phyloP scores from a whole-genome alignment of 371 early-diverging fungal species.

The Zychaea mexicana region DNA sequence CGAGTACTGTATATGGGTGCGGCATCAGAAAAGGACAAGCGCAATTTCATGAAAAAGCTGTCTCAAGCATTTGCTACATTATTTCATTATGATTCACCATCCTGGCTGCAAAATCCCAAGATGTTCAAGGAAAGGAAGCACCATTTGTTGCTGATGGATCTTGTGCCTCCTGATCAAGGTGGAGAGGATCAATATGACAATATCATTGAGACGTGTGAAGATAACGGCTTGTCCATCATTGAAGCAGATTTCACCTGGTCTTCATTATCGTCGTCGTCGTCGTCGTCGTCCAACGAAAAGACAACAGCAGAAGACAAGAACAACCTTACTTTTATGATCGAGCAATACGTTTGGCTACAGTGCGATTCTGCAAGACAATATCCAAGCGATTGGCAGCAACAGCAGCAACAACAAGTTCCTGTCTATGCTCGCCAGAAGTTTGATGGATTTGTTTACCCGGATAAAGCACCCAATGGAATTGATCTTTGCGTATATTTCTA shows the following conservation, averaged over 20 bases:
- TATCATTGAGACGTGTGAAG: constrained; percentile 35
- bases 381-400: constrained; percentile 4
- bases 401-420: not conserved
- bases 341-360: constrained; percentile 33
- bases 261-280: too few relatives aligned
- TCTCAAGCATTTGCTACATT: constrained; percentile 27
- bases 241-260: constrained; percentile 52
- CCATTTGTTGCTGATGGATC: constrained; percentile 27
- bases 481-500: constrained; percentile 51
- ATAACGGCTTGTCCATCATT: constrained; percentile 46
- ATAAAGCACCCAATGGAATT: constrained; percentile 44
- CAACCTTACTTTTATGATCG: constrained; percentile 16
- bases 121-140: constrained; percentile 40
- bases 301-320: constrained; percentile 15
- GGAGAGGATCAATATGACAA: constrained; percentile 10
- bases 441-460: constrained; percentile 32
- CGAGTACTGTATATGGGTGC: constrained; percentile 47
- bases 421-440: not conserved
- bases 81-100: constrained; percentile 5
- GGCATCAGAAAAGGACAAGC: constrained; percentile 30
- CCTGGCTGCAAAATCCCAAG: constrained; percentile 12
- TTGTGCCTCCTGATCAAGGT: constrained; percentile 12
- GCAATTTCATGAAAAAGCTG: constrained; percentile 33
- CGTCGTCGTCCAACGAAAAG: too few relatives aligned
- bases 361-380: constrained; percentile 24